phyloP scores from a whole-genome alignment of 1,139 yeast species.

The Yamadazyma oceani region DNA sequence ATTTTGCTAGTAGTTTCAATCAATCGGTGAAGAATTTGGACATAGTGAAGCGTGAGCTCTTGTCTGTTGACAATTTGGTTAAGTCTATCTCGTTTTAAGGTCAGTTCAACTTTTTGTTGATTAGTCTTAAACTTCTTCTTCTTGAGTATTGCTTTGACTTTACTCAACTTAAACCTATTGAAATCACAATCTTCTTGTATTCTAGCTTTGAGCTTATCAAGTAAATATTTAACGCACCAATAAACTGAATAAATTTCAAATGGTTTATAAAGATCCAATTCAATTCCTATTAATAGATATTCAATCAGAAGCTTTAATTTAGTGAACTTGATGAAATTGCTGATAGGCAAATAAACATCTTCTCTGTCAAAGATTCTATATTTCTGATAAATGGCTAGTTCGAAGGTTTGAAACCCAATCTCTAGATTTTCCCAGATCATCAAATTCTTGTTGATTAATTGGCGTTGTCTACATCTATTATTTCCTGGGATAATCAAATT shows the following conservation, averaged over 20 bases:
- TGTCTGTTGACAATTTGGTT: constrained; percentile 18
- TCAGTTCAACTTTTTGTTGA: constrained; percentile 26
- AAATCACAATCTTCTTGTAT: constrained; percentile 22
- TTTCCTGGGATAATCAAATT: constrained; percentile 59
- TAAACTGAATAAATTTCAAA: constrained; percentile 71
- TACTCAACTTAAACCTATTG: constrained; percentile 39
- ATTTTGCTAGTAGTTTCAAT: constrained; percentile 25
- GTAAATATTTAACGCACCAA: constrained; percentile 60
- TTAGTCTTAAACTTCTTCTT: constrained; percentile 45
- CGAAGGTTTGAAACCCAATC: constrained; percentile 59
- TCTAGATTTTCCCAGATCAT: constrained; percentile 80
- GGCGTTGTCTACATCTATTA: constrained; percentile 84
- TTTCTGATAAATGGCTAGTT: constrained; percentile 36
- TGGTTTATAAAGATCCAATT: constrained; percentile 67
- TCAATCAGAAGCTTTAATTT: constrained; percentile 73
- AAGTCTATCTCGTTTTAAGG: constrained; percentile 32
- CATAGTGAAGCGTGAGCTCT: constrained; percentile 29
- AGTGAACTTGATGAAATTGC: constrained; percentile 65
- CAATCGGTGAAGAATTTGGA: constrained; percentile 36
- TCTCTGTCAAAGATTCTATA: constrained; percentile 35
- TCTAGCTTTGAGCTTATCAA: constrained; percentile 52
- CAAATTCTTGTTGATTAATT: constrained; percentile 55
- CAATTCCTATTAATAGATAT: constrained; percentile 72
- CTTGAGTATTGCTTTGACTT: constrained; percentile 35
- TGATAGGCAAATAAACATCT: constrained; percentile 50